Evolutionary conservation across 139 green algal genomes (phyloP).

Genomic region (Chlamydomonas sphaeroides): DNA sequence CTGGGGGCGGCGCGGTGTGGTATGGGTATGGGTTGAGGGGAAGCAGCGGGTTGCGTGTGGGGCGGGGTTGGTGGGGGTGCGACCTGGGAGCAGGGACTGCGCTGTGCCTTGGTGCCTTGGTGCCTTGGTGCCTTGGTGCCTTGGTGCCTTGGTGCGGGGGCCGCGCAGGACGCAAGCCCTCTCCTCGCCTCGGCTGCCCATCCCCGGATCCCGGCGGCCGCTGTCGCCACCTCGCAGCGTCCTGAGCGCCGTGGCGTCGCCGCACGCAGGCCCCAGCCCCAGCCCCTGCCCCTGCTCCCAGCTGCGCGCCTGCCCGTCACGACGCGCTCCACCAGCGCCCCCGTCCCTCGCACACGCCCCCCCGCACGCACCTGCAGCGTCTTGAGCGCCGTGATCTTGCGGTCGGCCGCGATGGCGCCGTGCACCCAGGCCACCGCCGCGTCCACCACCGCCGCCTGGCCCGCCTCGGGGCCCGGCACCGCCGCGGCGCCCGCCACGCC

Average conservation of each 20-base stretch:
- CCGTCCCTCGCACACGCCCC: background rate
- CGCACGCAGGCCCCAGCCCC: no score
- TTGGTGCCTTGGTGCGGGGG: background rate
- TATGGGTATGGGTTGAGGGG: background rate
- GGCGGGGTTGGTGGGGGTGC: no score
- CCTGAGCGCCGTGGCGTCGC: no score
- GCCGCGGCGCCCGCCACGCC: slow-evolving; percentile 15
- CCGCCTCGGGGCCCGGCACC: slow-evolving; percentile 24
- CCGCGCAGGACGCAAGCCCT: no score
- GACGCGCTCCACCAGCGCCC: background rate
- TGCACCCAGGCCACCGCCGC: slow-evolving; percentile 70
- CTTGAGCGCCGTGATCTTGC: slow-evolving; percentile 73
- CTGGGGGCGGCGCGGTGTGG: slow-evolving; percentile 14
- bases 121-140: background rate
- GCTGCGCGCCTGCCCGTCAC: no score
- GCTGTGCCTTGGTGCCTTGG: no score
- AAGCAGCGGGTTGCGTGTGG: background rate
- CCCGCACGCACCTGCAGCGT: slow-evolving; percentile 62
- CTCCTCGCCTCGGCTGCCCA: no score
- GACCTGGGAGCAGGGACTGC: no score
- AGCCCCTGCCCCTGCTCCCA: no score
- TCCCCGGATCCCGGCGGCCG: no score
- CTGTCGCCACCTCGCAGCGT: no score
- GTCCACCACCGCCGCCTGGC: slow-evolving; percentile 57
- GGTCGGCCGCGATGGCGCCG: slow-evolving; percentile 77